Evolutionary conservation across 371 early-diverging fungal species (phyloP).

Genomic region (Funneliformis caledonium): DNA sequence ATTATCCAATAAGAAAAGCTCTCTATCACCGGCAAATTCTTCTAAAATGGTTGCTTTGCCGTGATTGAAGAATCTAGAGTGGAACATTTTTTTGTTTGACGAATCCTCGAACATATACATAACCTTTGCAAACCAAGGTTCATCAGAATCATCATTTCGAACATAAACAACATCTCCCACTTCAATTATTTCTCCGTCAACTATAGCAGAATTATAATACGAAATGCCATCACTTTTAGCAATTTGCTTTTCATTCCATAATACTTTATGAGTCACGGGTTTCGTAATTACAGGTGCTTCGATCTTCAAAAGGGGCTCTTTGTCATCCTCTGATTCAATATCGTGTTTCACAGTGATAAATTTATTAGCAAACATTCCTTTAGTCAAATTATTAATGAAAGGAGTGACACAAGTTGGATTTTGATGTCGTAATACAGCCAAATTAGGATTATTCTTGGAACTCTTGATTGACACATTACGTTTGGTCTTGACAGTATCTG

Average conservation of each 20-base stretch:
- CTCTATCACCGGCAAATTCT: slow-evolving; percentile 55
- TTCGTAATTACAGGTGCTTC: slow-evolving; percentile 15
- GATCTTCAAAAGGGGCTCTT: background rate
- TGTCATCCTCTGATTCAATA: slow-evolving; percentile 36
- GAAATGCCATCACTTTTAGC: background rate
- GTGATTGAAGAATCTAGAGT: slow-evolving; percentile 53
- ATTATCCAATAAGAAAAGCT: slow-evolving; percentile 55
- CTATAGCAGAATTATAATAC: slow-evolving; percentile 41
- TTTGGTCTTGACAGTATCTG: slow-evolving; percentile 9
- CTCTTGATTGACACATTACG: background rate
- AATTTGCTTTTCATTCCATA: slow-evolving; percentile 37
- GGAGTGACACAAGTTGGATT: slow-evolving; percentile 57
- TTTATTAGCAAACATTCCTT: slow-evolving; percentile 20
- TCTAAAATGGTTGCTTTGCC: slow-evolving; percentile 54
- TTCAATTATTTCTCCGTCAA: slow-evolving; percentile 27
- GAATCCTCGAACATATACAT: slow-evolving; percentile 45
- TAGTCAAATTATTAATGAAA: slow-evolving; percentile 28
- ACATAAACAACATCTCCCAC: slow-evolving; percentile 46
- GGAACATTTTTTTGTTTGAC: slow-evolving; percentile 42
- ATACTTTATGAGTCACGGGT: slow-evolving; percentile 35
- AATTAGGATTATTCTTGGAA: slow-evolving; percentile 4
- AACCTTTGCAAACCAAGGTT: slow-evolving; percentile 45
- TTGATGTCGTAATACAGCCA: slow-evolving; percentile 27
- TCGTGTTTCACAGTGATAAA: slow-evolving; percentile 37
- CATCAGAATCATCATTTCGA: slow-evolving; percentile 44